Evolutionary conservation across 257 asterid genomes (phyloP).

Genomic region (Solanum raphanifolium): DNA sequence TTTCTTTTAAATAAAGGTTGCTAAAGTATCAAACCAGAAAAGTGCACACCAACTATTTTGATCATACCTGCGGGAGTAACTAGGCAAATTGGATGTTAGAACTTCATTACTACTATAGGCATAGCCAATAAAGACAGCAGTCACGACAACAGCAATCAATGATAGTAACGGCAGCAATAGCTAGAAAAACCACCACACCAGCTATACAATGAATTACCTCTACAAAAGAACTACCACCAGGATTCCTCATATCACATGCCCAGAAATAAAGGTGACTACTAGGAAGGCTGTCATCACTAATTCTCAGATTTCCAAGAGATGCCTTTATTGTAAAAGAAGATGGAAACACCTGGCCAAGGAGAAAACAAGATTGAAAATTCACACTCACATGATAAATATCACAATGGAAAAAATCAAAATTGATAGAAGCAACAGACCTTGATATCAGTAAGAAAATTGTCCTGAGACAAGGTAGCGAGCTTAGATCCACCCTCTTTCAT

Average conservation of each 20-base stretch:
- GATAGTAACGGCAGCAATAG: neutral
- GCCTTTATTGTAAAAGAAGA: constrained; percentile 89
- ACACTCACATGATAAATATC: neutral
- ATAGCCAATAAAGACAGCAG: neutral
- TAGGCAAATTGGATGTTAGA: neutral
- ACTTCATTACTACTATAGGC: neutral
- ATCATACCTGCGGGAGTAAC: neutral
- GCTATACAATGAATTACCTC: constrained; percentile 42
- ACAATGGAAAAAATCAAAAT: neutral
- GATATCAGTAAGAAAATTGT: constrained; percentile 75
- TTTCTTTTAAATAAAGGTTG: neutral
- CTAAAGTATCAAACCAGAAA: neutral
- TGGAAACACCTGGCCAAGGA: constrained; percentile 66
- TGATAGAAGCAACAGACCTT: constrained; percentile 40
- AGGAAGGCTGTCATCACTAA: constrained; percentile 87
- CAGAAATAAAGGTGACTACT: constrained; percentile 78
- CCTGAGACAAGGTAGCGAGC: constrained; percentile 83
- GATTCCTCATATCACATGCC: constrained; percentile 99
- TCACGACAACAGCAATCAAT: neutral
- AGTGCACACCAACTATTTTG: neutral
- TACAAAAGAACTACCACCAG: constrained; percentile 94
- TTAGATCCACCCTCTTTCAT: constrained; percentile 80
- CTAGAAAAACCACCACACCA: neutral
- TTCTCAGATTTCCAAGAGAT: constrained; percentile 91
- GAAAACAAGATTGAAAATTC: neutral